Evolutionary conservation across 345 rosid genomes (phyloP).

Genomic region (Trapa bicornis): DNA sequence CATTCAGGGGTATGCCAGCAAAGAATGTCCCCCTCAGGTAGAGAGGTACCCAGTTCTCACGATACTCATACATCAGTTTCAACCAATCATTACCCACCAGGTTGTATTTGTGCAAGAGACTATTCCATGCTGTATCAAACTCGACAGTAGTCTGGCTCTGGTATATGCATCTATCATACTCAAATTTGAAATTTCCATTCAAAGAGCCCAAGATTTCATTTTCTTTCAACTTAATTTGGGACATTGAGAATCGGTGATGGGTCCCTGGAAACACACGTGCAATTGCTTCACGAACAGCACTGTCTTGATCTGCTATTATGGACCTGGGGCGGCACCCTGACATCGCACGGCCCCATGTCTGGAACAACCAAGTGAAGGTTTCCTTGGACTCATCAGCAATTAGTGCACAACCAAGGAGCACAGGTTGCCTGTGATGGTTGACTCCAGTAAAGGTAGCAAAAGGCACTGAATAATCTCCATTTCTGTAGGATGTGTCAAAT

Average conservation of each 20-base stretch:
- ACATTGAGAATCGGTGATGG: conserved; percentile 60
- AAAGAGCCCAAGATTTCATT: conserved; percentile 40
- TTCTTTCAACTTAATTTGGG: conserved; percentile 67
- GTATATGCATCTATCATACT: conserved; percentile 59
- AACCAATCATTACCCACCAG: conserved; percentile 57
- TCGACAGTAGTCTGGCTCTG: conserved; percentile 53
- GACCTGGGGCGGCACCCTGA: conserved; percentile 57
- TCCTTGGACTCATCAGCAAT: conserved; percentile 64
- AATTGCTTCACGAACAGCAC: conserved; percentile 57
- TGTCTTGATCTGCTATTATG: conserved; percentile 75
- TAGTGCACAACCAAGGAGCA: conserved; percentile 79
- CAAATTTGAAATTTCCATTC: conserved; percentile 46
- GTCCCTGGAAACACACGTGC: conserved; percentile 58
- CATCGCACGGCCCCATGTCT: conserved; percentile 80
- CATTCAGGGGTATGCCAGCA: conserved; percentile 60
- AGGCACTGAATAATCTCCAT: conserved; percentile 43
- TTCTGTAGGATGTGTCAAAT: conserved; percentile 70
- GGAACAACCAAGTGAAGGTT: conserved; percentile 62
- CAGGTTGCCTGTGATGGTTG: conserved; percentile 83
- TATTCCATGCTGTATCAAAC: conserved; percentile 56
- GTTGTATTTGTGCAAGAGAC: conserved; percentile 46
- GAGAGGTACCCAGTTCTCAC: conserved; percentile 70
- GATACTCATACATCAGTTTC: conserved; percentile 52
- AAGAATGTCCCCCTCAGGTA: conserved; percentile 59
- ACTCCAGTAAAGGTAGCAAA: conserved; percentile 74